phyloP scores from a whole-genome alignment of 202 grass and related monocot species.

The Carex arenaria region DNA sequence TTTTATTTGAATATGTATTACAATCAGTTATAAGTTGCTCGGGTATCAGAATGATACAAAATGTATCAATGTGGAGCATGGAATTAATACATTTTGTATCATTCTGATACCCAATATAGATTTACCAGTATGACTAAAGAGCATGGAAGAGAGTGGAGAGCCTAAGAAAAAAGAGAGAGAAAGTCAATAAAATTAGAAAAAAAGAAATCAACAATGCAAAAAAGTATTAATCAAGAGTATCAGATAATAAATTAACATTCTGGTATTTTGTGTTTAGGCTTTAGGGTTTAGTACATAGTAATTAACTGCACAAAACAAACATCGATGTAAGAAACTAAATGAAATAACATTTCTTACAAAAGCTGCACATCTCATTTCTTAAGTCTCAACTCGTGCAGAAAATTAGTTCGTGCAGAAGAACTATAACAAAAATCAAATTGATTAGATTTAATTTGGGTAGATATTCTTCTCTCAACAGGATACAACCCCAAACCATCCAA shows the following conservation, averaged over 20 bases:
- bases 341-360: background rate
- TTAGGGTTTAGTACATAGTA: too few relatives aligned
- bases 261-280: too few relatives aligned
- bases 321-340: background rate
- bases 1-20: too few relatives aligned
- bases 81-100: conserved; percentile 4
- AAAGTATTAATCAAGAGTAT: too few relatives aligned
- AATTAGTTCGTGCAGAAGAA: background rate
- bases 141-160: background rate
- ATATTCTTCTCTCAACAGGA: too few relatives aligned
- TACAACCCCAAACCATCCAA: too few relatives aligned
- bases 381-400: background rate
- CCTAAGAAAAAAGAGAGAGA: background rate
- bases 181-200: background rate
- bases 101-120: background rate
- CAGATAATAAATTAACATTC: too few relatives aligned
- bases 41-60: too few relatives aligned
- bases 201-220: too few relatives aligned
- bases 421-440: conserved; percentile 24
- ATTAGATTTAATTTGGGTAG: conserved; percentile 23
- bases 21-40: background rate
- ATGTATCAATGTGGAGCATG: too few relatives aligned
- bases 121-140: background rate
- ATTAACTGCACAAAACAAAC: background rate
- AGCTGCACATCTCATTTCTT: background rate